phyloP scores from a whole-genome alignment of 345 rosid species.

The Arabis alpina region DNA sequence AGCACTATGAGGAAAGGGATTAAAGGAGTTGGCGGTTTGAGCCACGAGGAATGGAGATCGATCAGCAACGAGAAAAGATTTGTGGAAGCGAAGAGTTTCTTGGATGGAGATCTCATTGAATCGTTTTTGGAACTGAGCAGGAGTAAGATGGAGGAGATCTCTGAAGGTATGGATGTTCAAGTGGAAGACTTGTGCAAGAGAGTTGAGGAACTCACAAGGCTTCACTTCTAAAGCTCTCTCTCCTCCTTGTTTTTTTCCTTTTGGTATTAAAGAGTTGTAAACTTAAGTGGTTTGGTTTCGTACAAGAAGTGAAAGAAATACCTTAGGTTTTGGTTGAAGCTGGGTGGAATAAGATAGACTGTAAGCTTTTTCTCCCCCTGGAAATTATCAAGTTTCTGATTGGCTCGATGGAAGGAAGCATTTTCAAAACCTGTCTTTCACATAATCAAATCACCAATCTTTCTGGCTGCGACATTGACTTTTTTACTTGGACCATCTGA shows the following conservation, averaged over 20 bases:
- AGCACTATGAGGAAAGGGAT: constrained; percentile 78
- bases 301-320: too few species aligned
- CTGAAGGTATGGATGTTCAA: constrained; percentile 62
- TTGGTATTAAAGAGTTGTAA: neutral
- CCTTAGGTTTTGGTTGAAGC: too few species aligned
- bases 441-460: too few species aligned
- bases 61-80: constrained; percentile 87
- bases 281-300: too few species aligned
- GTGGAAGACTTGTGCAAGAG: constrained; percentile 88
- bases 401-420: too few species aligned
- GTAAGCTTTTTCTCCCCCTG: too few species aligned
- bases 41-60: constrained; percentile 94
- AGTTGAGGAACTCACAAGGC: constrained; percentile 86
- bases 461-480: too few species aligned
- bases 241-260: neutral
- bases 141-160: constrained; percentile 76
- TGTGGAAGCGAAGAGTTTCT: constrained; percentile 71
- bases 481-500: too few species aligned
- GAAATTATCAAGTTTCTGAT: too few species aligned
- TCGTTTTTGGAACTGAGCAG: constrained; percentile 81
- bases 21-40: constrained; percentile 90
- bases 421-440: too few species aligned
- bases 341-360: too few species aligned
- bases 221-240: constrained; percentile 56
- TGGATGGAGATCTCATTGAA: constrained; percentile 89